Evolutionary conservation across 1,284 basidiomycete species (phyloP), one percentile per base, ranked within the genome.

Genomic region (Cryptococcus neoformans): DNA sequence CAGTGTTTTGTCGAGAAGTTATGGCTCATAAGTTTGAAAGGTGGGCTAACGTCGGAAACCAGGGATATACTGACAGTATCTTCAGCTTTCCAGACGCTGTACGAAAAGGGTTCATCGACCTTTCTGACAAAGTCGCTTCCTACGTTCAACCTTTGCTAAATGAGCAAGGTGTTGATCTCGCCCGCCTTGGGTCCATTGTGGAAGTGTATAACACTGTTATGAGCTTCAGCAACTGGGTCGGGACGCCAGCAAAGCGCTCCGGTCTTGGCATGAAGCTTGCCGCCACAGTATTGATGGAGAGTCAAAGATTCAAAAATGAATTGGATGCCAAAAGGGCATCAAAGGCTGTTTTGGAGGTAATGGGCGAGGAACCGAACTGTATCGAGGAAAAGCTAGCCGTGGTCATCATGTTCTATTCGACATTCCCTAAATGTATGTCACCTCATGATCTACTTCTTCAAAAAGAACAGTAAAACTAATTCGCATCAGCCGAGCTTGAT

Each of bases 371-470:
- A 17, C 21, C 11, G 8, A 37, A 36, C 14, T 12, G 28, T 8
- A 10, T 46, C 12, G 46, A 55, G 9, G 35, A 55, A 36, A 11
- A 44, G 7, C 21, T 55, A 14, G 37, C 44, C 3, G 40, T 38
- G 11, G 17, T 34, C 12, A 28, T 55, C 11, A 16, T 44, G 12
- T 44, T 55, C 41, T 50, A 49, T 21, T 10, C 36, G 6, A 12
- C 16, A 9, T 50, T 49, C n/a, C 54, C 54, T 37, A 48, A 39
- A 36, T 17, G 53, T 54, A 35, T 17, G 53, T 48, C 21, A n/a
- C n/a, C 14, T 41, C 9, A 28, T 28, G 28, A 3, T 28, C 28
- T 28, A 28, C 28, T 28, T 28, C 28, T 4, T 28, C 28, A 28
- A 28, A 28, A 28, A 28, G 28, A 28, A 28, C 3, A 28, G 28